These are phyloP conservation scores for Suillus cothurnatus DNA, from an alignment of 768 basidiomycete genomes.

Conservation along the genomic window DNA sequence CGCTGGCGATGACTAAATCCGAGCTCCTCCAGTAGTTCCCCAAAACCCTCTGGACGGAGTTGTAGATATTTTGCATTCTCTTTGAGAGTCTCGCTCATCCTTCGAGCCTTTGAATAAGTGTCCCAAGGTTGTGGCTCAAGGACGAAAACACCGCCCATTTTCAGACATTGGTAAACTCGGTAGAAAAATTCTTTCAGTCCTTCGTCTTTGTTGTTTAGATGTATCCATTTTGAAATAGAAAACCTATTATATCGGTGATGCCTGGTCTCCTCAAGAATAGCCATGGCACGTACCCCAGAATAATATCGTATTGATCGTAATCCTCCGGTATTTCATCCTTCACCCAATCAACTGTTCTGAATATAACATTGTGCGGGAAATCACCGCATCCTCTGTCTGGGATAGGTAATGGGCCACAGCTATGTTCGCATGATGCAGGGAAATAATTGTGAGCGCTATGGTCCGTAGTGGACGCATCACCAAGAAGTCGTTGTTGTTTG, in stretches of 20 bases:
- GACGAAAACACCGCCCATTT: constrained; percentile 66
- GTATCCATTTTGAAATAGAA: constrained; percentile 92
- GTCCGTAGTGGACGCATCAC: constrained; percentile 9
- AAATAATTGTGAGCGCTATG: constrained; percentile 52
- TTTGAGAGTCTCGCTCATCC: constrained; percentile 64
- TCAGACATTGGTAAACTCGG: constrained; percentile 57
- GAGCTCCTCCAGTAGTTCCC: constrained; percentile 50
- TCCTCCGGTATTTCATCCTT: constrained; percentile 56
- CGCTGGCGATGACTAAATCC: constrained; percentile 59
- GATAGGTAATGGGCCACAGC: constrained; percentile 73
- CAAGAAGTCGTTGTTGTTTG: constrained; percentile 17
- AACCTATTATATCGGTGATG: constrained; percentile 48
- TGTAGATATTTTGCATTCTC: constrained; percentile 58
- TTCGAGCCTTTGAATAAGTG: constrained; percentile 76
- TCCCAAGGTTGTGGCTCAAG: constrained; percentile 89
- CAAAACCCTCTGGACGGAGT: constrained; percentile 68
- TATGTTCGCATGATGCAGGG: constrained; percentile 75
- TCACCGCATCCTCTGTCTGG: constrained; percentile 40
- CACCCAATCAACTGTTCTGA: constrained; percentile 78
- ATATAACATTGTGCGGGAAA: constrained; percentile 83
- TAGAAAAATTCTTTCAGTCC: constrained; percentile 71
- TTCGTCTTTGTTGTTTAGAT: constrained; percentile 77
- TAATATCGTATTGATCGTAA: constrained; percentile 67
- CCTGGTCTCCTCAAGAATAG: background rate
- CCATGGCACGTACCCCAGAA: constrained; percentile 64